Evolutionary conservation across 106 monocot genomes (phyloP).

Genomic region (Allium cepa): DNA sequence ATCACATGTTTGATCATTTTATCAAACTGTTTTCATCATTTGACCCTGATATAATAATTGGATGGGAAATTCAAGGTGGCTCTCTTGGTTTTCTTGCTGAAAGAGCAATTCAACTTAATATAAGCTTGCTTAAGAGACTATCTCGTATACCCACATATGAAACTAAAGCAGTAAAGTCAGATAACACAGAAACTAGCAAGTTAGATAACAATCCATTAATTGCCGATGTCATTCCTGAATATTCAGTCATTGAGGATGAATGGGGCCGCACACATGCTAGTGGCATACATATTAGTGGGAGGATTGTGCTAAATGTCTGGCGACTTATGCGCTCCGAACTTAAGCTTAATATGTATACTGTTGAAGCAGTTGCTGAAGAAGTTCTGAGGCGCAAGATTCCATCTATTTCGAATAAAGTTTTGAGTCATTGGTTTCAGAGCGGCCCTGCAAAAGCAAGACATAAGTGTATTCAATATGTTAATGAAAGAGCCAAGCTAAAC

Average conservation of each 20-base stretch:
- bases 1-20: constrained; percentile 45
- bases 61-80: constrained; percentile 84
- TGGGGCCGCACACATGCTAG: constrained; percentile 80
- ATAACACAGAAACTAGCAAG: constrained; percentile 9
- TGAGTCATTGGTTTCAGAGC: constrained; percentile 70
- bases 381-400: constrained; percentile 79
- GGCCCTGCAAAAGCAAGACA: constrained; percentile 42
- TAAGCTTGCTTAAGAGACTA: constrained; percentile 59
- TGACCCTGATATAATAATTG: constrained; percentile 93
- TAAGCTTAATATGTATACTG: constrained; percentile 68
- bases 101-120: constrained; percentile 66
- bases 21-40: constrained; percentile 41
- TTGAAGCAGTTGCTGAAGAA: constrained; percentile 91
- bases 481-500: constrained; percentile 59
- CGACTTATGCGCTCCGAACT: constrained; percentile 81
- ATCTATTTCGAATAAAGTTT: constrained; percentile 45
- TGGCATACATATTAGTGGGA: constrained; percentile 93
- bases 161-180: constrained; percentile 19
- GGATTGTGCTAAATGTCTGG: constrained; percentile 99
- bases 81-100: constrained; percentile 91
- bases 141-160: constrained; percentile 53
- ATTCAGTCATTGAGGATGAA: constrained; percentile 54
- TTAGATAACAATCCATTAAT: constrained; percentile 16
- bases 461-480: constrained; percentile 54
- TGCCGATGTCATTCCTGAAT: constrained; percentile 26